A percentile compares a stretch with the other conserved stretches of the same genome.
These are phyloP conservation scores for Colletotrichum coccodes DNA, from an alignment of 2,329 filamentous ascomycete genomes.

Conservation along the genomic window DNA sequence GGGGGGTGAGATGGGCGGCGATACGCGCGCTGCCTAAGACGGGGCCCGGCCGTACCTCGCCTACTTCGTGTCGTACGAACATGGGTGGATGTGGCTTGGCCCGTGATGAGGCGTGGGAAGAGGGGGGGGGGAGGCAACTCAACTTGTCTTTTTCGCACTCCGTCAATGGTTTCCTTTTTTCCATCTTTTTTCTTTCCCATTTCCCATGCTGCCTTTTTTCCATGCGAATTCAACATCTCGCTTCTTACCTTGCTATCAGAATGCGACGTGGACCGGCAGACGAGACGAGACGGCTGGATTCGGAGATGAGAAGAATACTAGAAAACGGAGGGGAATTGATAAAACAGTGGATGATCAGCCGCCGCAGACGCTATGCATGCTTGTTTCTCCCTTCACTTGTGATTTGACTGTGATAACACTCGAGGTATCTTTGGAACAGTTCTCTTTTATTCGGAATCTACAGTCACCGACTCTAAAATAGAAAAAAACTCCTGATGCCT, in stretches of 20 bases:
- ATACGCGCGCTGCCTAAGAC: slow-evolving; percentile 51
- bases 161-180: not conserved
- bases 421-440: not conserved
- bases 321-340: not conserved
- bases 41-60: slow-evolving; percentile 9
- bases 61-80: not conserved
- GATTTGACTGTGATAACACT: not conserved
- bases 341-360: not conserved
- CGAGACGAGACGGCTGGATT: not conserved
- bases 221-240: slow-evolving; percentile 34
- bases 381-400: not conserved
- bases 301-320: not conserved
- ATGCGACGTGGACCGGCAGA: not conserved
- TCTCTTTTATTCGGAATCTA: not conserved
- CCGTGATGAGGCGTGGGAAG: not conserved
- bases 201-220: not conserved
- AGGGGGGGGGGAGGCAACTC: slow-evolving; percentile 15
- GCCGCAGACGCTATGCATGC: not conserved
- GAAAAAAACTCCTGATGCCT: not conserved
- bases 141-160: slow-evolving; percentile 11
- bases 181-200: not conserved
- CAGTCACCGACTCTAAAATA: not conserved
- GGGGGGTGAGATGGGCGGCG: slow-evolving; percentile 71
- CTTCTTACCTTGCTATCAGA: not conserved
- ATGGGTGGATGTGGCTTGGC: not conserved